Percentiles rank a stretch among this genome's conserved stretches.
phyloP scores from a whole-genome alignment of 495 filamentous ascomycete genomes.

The Annulohypoxylon nitens region DNA sequence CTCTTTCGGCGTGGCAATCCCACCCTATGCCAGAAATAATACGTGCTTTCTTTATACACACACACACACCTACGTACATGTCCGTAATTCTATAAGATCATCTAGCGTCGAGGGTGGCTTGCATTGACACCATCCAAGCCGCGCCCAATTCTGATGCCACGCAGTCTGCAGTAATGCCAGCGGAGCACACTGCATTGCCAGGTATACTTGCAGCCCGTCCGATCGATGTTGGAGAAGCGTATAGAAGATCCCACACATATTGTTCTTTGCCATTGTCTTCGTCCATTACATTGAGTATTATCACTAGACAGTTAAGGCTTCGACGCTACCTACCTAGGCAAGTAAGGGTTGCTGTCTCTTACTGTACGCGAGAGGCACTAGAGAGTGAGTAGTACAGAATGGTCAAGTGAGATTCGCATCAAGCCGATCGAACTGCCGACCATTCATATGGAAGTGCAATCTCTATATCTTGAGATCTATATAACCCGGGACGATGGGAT shows the following conservation, averaged over 20 bases:
- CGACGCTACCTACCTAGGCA: neutral
- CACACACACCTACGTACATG: neutral
- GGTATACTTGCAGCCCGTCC: constrained; percentile 38
- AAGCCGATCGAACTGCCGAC: neutral
- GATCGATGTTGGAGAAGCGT: constrained; percentile 40
- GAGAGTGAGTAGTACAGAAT: neutral
- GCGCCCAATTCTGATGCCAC: constrained; percentile 37
- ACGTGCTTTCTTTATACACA: constrained; percentile 7
- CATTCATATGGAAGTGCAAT: neutral
- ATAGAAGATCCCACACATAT: constrained; percentile 24
- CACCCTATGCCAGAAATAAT: constrained; percentile 30
- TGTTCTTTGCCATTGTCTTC: constrained; percentile 6
- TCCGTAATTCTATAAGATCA: constrained; percentile 15
- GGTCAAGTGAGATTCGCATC: neutral
- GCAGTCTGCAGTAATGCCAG: constrained; percentile 44
- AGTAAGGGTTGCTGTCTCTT: neutral
- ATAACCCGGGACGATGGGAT: constrained; percentile 28
- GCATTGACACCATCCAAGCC: constrained; percentile 39
- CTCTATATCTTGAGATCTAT: constrained; percentile 16
- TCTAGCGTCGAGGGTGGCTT: constrained; percentile 33
- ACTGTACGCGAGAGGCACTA: neutral
- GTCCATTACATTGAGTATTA: neutral
- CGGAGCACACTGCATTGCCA: constrained; percentile 44
- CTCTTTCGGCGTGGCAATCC: constrained; percentile 39
- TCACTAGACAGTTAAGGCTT: neutral